phyloP scores from a whole-genome alignment of 306 rosid genomes.

The Sphenostylis stenocarpa region DNA sequence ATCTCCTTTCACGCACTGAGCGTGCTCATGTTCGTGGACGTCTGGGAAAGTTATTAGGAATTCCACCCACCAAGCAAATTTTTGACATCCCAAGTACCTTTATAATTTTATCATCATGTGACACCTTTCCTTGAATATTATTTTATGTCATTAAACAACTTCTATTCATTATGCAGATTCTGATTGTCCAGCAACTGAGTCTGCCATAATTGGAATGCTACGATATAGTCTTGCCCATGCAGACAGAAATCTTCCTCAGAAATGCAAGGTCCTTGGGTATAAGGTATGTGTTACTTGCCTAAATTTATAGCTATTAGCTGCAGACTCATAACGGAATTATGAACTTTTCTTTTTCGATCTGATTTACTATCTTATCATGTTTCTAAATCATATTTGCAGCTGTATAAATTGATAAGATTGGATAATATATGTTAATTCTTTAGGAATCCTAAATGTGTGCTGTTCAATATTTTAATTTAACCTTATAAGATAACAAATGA shows the following conservation, averaged over 20 bases:
- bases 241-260: slow-evolving; percentile 64
- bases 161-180: slow-evolving; percentile 48
- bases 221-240: slow-evolving; percentile 77
- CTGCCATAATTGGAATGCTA: slow-evolving; percentile 63
- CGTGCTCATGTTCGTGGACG: slow-evolving; percentile 57
- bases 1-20: slow-evolving; percentile 68
- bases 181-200: slow-evolving; percentile 51
- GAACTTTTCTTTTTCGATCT: background rate
- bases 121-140: background rate
- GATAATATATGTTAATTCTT: background rate
- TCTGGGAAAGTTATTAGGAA: slow-evolving; percentile 72
- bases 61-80: slow-evolving; percentile 72
- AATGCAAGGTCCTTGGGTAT: slow-evolving; percentile 27
- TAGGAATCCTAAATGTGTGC: background rate
- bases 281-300: slow-evolving; percentile 48
- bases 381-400: background rate
- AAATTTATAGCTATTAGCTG: slow-evolving; percentile 20
- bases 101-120: slow-evolving; percentile 2
- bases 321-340: background rate
- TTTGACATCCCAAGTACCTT: slow-evolving; percentile 84
- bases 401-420: background rate
- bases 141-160: background rate
- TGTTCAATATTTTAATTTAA: too few species aligned
- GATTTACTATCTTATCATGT: background rate
- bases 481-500: too few species aligned